Conservation (phyloP, 768 basidiomycete species). For the Boletus vinaceobasis region DNA sequence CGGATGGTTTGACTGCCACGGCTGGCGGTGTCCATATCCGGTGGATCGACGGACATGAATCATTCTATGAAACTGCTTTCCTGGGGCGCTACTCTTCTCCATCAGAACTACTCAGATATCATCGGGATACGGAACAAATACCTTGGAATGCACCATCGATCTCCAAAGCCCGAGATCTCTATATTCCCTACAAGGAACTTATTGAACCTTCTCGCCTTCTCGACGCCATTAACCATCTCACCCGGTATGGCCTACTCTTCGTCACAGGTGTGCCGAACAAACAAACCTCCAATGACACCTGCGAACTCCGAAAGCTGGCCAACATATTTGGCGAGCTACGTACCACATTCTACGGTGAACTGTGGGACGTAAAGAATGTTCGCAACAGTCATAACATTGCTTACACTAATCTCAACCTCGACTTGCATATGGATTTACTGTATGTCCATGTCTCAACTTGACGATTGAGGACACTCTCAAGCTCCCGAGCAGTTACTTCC, state of each 20-base stretch:
- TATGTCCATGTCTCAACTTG: slow-evolving; percentile 39
- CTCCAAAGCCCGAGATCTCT: slow-evolving; percentile 40
- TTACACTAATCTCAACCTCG: slow-evolving; percentile 87
- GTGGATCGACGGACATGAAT: slow-evolving; percentile 62
- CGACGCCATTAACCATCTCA: slow-evolving; percentile 63
- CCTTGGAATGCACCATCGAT: slow-evolving; percentile 49
- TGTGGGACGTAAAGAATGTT: slow-evolving; percentile 85
- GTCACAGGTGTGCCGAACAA: slow-evolving; percentile 64
- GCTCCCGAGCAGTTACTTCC: slow-evolving; percentile 65
- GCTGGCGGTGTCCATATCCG: slow-evolving; percentile 45
- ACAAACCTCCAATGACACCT: slow-evolving; percentile 55
- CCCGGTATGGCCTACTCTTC: slow-evolving; percentile 71
- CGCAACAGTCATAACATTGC: slow-evolving; percentile 84
- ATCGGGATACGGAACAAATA: slow-evolving; percentile 37
- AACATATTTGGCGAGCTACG: slow-evolving; percentile 71
- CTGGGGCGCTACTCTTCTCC: slow-evolving; percentile 46
- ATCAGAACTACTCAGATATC: slow-evolving; percentile 37
- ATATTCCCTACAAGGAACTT: slow-evolving; percentile 54
- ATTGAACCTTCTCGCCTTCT: slow-evolving; percentile 44
- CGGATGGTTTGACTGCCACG: slow-evolving; percentile 40
- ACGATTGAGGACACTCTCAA: not conserved
- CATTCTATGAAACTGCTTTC: slow-evolving; percentile 49
- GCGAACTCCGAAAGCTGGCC: slow-evolving; percentile 67
- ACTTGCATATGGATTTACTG: slow-evolving; percentile 90
- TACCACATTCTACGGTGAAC: slow-evolving; percentile 82